A percentile compares a stretch with the other conserved stretches of the same genome.
These are phyloP conservation scores for Brassica incana DNA, from an alignment of 345 rosid species.

Conservation along the genomic window DNA sequence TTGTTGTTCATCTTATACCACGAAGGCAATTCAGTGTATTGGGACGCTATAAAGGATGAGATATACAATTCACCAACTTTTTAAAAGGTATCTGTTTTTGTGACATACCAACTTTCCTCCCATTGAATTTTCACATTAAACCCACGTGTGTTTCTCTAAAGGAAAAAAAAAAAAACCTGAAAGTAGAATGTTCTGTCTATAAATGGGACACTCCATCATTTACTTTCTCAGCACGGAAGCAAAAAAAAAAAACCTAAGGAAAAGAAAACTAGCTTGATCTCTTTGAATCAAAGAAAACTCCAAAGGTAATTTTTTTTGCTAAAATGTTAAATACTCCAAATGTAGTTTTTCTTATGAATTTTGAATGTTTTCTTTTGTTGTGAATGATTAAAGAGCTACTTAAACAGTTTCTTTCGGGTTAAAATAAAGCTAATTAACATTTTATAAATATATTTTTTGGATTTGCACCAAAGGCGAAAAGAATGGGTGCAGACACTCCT, in stretches of 20 bases:
- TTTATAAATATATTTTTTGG: neutral
- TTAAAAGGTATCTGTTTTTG: neutral
- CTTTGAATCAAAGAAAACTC: neutral
- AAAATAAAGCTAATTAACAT: neutral
- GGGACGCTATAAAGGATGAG: neutral
- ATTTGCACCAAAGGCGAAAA: neutral
- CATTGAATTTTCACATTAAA: neutral
- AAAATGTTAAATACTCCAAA: neutral
- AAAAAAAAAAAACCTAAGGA: neutral
- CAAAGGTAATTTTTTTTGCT: too few relatives aligned
- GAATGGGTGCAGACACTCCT: constrained; percentile 9
- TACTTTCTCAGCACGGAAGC: neutral
- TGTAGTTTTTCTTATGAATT: neutral
- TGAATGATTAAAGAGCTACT: neutral
- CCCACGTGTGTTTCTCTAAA: neutral
- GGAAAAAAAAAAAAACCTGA: neutral
- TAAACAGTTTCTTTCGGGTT: neutral
- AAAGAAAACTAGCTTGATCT: neutral
- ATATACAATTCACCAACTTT: neutral
- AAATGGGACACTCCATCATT: neutral
- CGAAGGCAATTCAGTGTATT: neutral
- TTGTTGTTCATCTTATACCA: neutral
- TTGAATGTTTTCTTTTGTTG: neutral
- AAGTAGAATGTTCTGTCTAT: constrained; percentile 1
- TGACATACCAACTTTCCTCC: constrained; percentile 17